Evolutionary conservation across 2,329 filamentous ascomycete genomes (phyloP).

Genomic region (Fusarium staphyleae): DNA sequence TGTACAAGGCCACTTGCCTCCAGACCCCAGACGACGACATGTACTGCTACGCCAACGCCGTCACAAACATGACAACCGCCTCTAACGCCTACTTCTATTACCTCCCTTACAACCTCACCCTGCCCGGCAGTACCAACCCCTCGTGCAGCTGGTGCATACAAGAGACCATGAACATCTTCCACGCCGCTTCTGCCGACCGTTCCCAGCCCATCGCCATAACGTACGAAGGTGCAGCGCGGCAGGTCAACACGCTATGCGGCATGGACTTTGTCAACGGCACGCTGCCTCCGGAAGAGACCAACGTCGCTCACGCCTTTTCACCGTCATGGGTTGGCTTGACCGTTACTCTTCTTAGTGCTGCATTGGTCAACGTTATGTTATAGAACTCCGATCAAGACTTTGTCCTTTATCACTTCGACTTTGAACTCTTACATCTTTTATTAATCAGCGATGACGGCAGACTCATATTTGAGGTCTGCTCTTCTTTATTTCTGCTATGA

Average conservation of each 20-base stretch:
- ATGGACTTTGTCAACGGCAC: constrained; percentile 63
- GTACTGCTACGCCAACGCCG: constrained; percentile 85
- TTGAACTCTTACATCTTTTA: constrained; percentile 5
- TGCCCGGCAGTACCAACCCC: constrained; percentile 73
- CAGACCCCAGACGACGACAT: constrained; percentile 68
- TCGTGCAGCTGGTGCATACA: constrained; percentile 79
- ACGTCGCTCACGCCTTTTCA: constrained; percentile 9
- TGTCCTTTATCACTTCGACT: background rate
- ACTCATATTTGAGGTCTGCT: constrained; percentile 17
- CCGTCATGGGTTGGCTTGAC: constrained; percentile 32
- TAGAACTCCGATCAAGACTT: constrained; percentile 15
- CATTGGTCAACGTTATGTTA: constrained; percentile 29
- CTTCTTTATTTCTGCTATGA: constrained; percentile 29
- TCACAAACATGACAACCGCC: constrained; percentile 75
- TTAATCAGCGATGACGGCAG: constrained; percentile 30
- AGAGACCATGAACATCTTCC: constrained; percentile 83
- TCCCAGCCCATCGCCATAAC: constrained; percentile 71
- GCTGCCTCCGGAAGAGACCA: constrained; percentile 50
- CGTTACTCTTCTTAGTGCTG: constrained; percentile 23
- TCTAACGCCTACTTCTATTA: constrained; percentile 85
- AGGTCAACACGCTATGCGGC: constrained; percentile 73
- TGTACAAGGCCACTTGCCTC: constrained; percentile 84
- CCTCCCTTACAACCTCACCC: constrained; percentile 75
- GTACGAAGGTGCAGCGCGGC: constrained; percentile 74
- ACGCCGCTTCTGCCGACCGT: constrained; percentile 70